Percentiles rank a stretch among this genome's conserved stretches.
These are phyloP conservation scores for Chlorella sorokiniana DNA, from an alignment of 139 green algal genomes.

Conservation along the genomic window DNA sequence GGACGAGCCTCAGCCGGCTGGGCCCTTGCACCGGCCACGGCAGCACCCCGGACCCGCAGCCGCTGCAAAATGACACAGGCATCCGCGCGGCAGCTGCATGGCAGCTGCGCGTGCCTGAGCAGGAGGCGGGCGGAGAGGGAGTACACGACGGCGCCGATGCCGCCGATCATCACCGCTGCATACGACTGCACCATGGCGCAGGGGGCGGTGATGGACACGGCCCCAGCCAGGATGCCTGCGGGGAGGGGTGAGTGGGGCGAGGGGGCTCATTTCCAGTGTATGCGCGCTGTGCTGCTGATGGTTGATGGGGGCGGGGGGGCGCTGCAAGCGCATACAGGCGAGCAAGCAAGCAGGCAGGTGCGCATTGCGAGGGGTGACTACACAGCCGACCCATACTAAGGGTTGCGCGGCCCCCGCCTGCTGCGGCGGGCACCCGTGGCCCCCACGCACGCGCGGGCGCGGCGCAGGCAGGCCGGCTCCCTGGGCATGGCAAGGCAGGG, in stretches of 20 bases:
- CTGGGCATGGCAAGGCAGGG: neutral
- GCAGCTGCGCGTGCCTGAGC: conserved; percentile 1
- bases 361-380: neutral
- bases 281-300: no score
- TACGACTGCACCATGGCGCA: conserved; percentile 58
- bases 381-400: no score
- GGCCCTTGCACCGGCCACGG: neutral
- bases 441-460: no score
- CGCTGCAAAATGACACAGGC: neutral
- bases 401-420: no score
- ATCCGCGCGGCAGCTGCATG: neutral
- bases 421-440: no score
- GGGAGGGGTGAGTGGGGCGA: neutral
- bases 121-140: conserved; percentile 40
- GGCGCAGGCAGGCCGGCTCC: no score
- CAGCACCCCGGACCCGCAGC: neutral
- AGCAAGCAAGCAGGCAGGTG: neutral
- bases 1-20: no score
- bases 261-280: no score
- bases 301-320: neutral
- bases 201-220: conserved; percentile 62
- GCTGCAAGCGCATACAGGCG: neutral
- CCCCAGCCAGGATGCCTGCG: conserved; percentile 50
- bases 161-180: conserved; percentile 55
- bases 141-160: conserved; percentile 49